Percentiles rank a stretch among this genome's conserved stretches.
Evolutionary conservation across 176 grass and related monocot species (phyloP).

Genomic region (Tillandsia fasciculata): DNA sequence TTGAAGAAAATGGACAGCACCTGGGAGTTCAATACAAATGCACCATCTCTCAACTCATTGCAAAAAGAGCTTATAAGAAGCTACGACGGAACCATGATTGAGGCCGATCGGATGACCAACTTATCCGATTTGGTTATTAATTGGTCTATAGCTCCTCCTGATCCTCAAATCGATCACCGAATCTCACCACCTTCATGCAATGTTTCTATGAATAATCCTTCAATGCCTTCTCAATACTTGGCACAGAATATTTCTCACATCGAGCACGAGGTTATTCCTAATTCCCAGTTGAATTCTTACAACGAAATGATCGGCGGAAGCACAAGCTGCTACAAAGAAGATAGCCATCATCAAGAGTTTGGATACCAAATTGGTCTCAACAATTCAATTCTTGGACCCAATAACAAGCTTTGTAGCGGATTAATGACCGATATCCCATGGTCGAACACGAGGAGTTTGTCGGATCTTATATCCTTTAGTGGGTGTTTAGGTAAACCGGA

Average conservation of each 20-base stretch:
- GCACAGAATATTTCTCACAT: constrained; percentile 26
- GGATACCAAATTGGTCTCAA: constrained; percentile 6
- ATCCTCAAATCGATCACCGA: constrained; percentile 11
- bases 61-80: too few relatives aligned
- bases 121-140: constrained; percentile 70
- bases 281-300: constrained; percentile 6
- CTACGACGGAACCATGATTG: too few relatives aligned
- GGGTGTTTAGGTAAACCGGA: constrained; percentile 23
- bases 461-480: constrained; percentile 67
- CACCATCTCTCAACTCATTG: constrained; percentile 9
- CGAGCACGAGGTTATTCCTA: constrained; percentile 35
- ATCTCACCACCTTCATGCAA: constrained; percentile 13
- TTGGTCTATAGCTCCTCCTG: constrained; percentile 80
- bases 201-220: constrained; percentile 18
- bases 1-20: constrained; percentile 76
- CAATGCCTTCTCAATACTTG: constrained; percentile 11
- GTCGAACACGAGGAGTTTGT: constrained; percentile 59
- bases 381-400: constrained; percentile 44
- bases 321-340: constrained; percentile 6
- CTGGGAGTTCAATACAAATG: constrained; percentile 17
- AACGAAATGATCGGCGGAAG: background rate
- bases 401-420: constrained; percentile 28
- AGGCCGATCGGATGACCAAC: constrained; percentile 40
- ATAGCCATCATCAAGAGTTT: constrained; percentile 11
- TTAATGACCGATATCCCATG: constrained; percentile 44